A percentile compares a stretch with the other conserved stretches of the same genome.
phyloP scores from a whole-genome alignment of 2,329 filamentous ascomycete genomes.

The Stemphylium beticola region DNA sequence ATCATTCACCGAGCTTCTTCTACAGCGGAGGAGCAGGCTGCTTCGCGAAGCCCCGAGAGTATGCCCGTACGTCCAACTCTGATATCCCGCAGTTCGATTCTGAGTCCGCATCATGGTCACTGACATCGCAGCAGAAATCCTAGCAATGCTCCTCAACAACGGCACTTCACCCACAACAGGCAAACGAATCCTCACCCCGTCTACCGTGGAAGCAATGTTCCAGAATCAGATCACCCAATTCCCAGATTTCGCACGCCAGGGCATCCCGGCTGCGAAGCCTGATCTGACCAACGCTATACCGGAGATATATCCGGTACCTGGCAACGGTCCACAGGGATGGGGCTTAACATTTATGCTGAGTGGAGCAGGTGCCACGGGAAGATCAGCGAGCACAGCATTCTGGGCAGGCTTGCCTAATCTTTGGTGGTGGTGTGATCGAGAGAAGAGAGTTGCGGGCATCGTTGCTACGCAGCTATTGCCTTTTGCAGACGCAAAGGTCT shows the following conservation, averaged over 20 bases:
- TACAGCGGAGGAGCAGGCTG: not conserved
- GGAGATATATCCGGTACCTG: conserved; percentile 1
- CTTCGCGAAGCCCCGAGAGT: not conserved
- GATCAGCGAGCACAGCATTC: not conserved
- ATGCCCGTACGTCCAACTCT: not conserved
- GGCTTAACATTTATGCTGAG: not conserved
- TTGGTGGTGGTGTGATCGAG: not conserved
- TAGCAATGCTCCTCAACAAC: not conserved
- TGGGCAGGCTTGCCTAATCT: not conserved
- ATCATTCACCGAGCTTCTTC: not conserved
- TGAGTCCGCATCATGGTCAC: not conserved
- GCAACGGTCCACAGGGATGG: conserved; percentile 3
- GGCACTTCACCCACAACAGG: not conserved
- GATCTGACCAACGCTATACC: conserved; percentile 2
- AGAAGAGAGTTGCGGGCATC: not conserved
- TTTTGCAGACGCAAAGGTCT: not conserved
- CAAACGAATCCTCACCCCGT: not conserved
- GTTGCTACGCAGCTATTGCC: not conserved
- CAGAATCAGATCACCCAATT: not conserved
- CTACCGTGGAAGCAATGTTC: conserved; percentile 2
- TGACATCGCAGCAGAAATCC: not conserved
- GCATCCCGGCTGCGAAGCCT: not conserved
- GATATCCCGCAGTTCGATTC: not conserved
- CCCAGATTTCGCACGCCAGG: not conserved
- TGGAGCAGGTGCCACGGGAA: not conserved